Base-by-base conservation (phyloP, 768 basidiomycete species). In the Termitomyces sp. region DNA sequence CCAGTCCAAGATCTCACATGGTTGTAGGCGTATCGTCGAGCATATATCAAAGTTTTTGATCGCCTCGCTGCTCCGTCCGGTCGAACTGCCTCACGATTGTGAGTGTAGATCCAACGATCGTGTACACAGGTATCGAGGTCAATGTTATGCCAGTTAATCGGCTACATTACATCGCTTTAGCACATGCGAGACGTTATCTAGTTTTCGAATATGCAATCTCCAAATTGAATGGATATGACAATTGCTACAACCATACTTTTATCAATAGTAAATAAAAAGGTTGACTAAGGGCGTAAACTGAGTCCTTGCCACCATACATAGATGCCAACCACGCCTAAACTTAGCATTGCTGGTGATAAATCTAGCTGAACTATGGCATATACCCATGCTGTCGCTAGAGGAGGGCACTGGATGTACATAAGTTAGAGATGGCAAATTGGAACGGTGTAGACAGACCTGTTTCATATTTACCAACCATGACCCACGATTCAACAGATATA, bases 351-450 rank as follows among this genome's bases (percentile, higher is more conserved):
- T 19, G 83, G 80, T 3, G 74, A 75, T 26, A 94, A 70, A 55
- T 86, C 81, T 28, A 91, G 75, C 60, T 90, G 86, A 12, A 91
- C 72, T 49, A 91, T 74, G 3, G 82, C 76, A 63, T 88, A 93
- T 9, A 91, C 74, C 91, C 91, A 93, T 6, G 87, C 65, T 0
- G 90, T 91, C 3, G 84, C 84, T 54, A 92, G 71, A 11, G 91
- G 88, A 12, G 91, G 91, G 56, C 80, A 80, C 91, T 93, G 55
- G 37, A 59, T 33, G 6, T 23, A 55, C 37, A 42, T 12, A 19
- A 28, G 30, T 31, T 52, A 1, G 23, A 38, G 37, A 46, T 40
- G n/a, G 19, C 12, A 1, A 57, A 38, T 33, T 44, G 38, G 54
- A 2, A 38, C 4, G 59, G 9, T 28, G 4, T 12, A 21, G 47